These are phyloP conservation scores for Monosporascus sp. DNA, from an alignment of 2,329 filamentous ascomycete genomes.

Conservation along the genomic window DNA sequence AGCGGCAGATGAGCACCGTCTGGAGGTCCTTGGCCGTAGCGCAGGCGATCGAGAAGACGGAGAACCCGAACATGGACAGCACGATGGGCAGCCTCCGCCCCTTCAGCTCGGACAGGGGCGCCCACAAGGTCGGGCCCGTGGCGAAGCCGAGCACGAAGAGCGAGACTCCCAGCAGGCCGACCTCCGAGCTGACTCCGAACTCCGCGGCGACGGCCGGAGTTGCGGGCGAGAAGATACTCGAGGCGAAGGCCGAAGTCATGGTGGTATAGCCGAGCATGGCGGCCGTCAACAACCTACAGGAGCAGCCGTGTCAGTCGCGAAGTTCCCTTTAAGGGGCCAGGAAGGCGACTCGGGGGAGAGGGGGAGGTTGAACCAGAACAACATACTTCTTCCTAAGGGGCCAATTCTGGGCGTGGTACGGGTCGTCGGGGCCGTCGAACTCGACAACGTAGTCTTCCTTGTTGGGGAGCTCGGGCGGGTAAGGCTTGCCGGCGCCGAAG, in stretches of 20 bases:
- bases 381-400: slow-evolving; percentile 68
- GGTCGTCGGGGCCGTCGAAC: slow-evolving; percentile 79
- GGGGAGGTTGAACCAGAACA: slow-evolving; percentile 4
- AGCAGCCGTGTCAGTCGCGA: too few relatives aligned
- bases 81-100: slow-evolving; percentile 61
- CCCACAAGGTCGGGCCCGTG: slow-evolving; percentile 58
- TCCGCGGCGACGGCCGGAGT: slow-evolving; percentile 50
- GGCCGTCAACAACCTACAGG: slow-evolving; percentile 51
- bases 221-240: slow-evolving; percentile 69
- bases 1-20: slow-evolving; percentile 64
- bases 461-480: slow-evolving; percentile 63
- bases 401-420: slow-evolving; percentile 86
- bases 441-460: slow-evolving; percentile 76
- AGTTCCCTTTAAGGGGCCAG: slow-evolving; percentile 5
- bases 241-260: slow-evolving; percentile 64
- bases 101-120: slow-evolving; percentile 66
- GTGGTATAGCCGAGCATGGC: slow-evolving; percentile 70
- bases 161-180: slow-evolving; percentile 60
- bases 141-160: slow-evolving; percentile 69
- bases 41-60: slow-evolving; percentile 60
- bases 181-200: slow-evolving; percentile 57
- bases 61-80: slow-evolving; percentile 62
- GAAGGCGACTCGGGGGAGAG: slow-evolving; percentile 1
- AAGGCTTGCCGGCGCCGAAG: slow-evolving; percentile 69
- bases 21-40: slow-evolving; percentile 64